Base-by-base conservation (phyloP, 257 asterid genomes). In the Nicotiana paniculata region DNA sequence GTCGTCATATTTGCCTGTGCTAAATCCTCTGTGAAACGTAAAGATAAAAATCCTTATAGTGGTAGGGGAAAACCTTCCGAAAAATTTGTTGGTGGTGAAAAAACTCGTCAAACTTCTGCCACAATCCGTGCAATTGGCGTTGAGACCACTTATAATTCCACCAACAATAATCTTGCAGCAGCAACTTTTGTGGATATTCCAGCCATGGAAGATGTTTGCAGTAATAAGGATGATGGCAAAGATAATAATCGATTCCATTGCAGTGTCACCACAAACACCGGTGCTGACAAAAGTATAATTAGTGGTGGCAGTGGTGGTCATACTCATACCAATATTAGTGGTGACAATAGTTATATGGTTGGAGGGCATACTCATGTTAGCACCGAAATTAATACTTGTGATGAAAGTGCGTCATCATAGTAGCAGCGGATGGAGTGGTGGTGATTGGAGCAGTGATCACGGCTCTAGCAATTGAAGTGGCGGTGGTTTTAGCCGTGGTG, bases 1-100 rank as follows among this genome's bases (percentile, higher is more conserved):
- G 24, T 70, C 10, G 59, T 70, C 30, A 70, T 70, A 70, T 70
- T 70, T 70, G 77, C 77, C 12, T 70, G 77, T 70, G 77, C 58
- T 30, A 70, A 70, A 70, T 70, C 58, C 59, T 70, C 77, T 33
- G 7, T 5, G 12, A 70, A 70, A 70, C 35, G 58, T 43, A 70
- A 70, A 18, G 24, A 11, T 37, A 18, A 68, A 26, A 35, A 70
- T 43, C 59, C 33, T 2, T 21, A 43, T 70, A 43, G 28, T 67
- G 69, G 0, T 28, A 37, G 9, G 28, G n/a, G 7, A 12, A 64
- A 15, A 13, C 28, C 39, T 21, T 48, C 21, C 5, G 12, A 4
- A 30, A 65, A 30, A 65, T 21, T 16, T 11, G 6, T 12, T 70
- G 43, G 6, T 5, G 21, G 35, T 21, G 59, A 70, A 43, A 18